Evolutionary conservation across 805 yeast species (phyloP).

Genomic region (Lachancea fermentati): DNA sequence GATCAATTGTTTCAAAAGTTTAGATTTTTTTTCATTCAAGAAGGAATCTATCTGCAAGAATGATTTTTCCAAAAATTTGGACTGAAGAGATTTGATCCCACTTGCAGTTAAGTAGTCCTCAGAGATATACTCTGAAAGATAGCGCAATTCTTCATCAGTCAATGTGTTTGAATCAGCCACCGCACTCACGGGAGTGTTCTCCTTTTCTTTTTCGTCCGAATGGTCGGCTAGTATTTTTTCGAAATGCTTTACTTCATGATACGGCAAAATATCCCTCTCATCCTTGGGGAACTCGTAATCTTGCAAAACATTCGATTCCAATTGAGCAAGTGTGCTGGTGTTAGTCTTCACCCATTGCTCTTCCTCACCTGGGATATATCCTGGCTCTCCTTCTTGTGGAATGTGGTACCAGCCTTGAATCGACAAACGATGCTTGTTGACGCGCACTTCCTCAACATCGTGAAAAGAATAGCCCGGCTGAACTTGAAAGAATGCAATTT

Average conservation of each 20-base stretch:
- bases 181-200: conserved; percentile 13
- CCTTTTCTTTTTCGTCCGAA: conserved; percentile 10
- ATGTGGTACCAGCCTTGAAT: conserved; percentile 99
- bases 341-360: conserved; percentile 54
- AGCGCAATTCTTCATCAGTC: conserved; percentile 39
- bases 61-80: conserved; percentile 59
- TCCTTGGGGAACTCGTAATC: conserved; percentile 81
- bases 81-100: conserved; percentile 40
- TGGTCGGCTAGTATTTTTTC: conserved; percentile 22
- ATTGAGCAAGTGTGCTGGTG: conserved; percentile 71
- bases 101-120: conserved; percentile 41
- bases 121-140: conserved; percentile 51
- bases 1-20: conserved; percentile 40
- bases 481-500: conserved; percentile 90
- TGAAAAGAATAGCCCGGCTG: conserved; percentile 96
- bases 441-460: conserved; percentile 95
- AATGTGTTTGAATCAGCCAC: conserved; percentile 22
- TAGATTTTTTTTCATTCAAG: conserved; percentile 51
- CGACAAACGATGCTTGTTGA: conserved; percentile 82
- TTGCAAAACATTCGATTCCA: conserved; percentile 69
- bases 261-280: conserved; percentile 38
- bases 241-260: conserved; percentile 35
- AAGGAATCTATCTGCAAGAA: conserved; percentile 61
- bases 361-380: conserved; percentile 77
- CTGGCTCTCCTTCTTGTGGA: conserved; percentile 90